Conservation (phyloP, 139 green algal species). For the Auxenochlorella protothecoides region DNA sequence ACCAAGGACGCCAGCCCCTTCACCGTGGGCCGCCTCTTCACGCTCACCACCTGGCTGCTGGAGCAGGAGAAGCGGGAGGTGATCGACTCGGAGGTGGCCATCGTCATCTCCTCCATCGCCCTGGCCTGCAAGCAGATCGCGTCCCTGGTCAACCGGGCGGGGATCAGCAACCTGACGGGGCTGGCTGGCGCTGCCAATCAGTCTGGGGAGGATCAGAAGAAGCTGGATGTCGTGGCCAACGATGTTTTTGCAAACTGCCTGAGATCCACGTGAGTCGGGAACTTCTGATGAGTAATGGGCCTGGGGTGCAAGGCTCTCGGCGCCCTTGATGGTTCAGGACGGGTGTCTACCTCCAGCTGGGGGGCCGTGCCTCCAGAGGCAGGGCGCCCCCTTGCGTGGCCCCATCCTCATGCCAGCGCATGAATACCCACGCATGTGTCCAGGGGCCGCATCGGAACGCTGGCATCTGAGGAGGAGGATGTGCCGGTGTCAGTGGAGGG, state of each 20-base stretch:
- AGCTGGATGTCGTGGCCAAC: constrained; percentile 99
- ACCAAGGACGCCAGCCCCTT: neutral
- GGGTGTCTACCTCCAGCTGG: neutral
- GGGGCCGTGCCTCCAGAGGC: neutral
- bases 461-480: constrained; percentile 97
- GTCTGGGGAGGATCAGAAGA: constrained; percentile 99
- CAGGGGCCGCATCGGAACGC: constrained; percentile 50
- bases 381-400: too few species aligned
- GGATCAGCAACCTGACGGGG: constrained; percentile 89
- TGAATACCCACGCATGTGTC: neutral
- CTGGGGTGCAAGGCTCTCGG: too few species aligned
- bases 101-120: constrained; percentile 85
- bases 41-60: constrained; percentile 31
- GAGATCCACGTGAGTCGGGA: constrained; percentile 21
- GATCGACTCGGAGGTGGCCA: constrained; percentile 84
- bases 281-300: too few species aligned
- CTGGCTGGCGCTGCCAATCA: constrained; percentile 39
- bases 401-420: too few species aligned
- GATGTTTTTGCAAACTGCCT: constrained; percentile 94
- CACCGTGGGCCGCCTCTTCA: constrained; percentile 20
- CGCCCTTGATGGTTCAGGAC: too few species aligned
- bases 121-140: constrained; percentile 98
- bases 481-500: constrained; percentile 88
- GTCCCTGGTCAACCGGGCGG: constrained; percentile 79
- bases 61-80: constrained; percentile 66